A percentile compares a stretch with the other conserved stretches of the same genome.
phyloP scores from a whole-genome alignment of 768 basidiomycete genomes.

The Dictyophora rubrovolvata region DNA sequence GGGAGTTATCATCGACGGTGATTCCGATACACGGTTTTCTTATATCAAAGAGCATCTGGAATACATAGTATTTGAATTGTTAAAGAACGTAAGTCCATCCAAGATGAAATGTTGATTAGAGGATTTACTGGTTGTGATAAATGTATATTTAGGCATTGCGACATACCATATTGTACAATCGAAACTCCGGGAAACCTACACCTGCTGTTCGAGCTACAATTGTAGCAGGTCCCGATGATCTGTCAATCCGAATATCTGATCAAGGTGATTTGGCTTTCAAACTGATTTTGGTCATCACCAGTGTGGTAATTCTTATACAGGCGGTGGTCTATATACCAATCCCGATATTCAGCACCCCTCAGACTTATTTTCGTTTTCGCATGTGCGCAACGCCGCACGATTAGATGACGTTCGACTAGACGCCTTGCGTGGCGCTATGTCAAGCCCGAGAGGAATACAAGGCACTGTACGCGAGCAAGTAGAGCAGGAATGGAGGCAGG shows the following conservation, averaged over 20 bases:
- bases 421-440: conserved; percentile 53
- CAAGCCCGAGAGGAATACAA: conserved; percentile 50
- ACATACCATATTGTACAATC: conserved; percentile 33
- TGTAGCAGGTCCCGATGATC: conserved; percentile 59
- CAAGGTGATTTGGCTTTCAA: conserved; percentile 41
- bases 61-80: conserved; percentile 84
- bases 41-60: conserved; percentile 85
- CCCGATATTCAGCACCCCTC: conserved; percentile 49
- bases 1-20: conserved; percentile 63
- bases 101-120: background rate
- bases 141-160: conserved; percentile 48
- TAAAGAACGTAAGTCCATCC: conserved; percentile 63
- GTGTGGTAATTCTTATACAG: conserved; percentile 25
- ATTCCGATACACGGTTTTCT: conserved; percentile 57
- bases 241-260: conserved; percentile 83
- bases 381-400: conserved; percentile 64
- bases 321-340: conserved; percentile 53
- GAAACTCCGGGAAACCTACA: conserved; percentile 14
- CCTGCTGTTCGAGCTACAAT: conserved; percentile 72
- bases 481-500: conserved; percentile 31
- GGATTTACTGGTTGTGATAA: background rate
- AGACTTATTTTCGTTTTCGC: conserved; percentile 86
- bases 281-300: conserved; percentile 10
- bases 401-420: conserved; percentile 58
- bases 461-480: conserved; percentile 80